These are phyloP conservation scores for Chrysoporthe cubensis DNA, from an alignment of 2,329 filamentous ascomycete genomes.

Conservation along the genomic window DNA sequence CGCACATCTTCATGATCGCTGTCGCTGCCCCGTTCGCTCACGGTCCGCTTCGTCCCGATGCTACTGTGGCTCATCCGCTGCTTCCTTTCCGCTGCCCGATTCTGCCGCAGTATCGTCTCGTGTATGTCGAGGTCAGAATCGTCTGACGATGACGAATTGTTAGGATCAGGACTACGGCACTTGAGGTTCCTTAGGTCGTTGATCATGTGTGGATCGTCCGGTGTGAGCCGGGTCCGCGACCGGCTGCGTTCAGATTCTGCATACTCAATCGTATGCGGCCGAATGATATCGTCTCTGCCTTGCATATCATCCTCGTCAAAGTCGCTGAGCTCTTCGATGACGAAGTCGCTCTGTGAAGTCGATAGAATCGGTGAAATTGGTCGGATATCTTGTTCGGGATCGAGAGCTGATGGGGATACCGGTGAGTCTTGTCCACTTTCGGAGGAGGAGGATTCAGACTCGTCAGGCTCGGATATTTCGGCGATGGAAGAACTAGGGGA, in stretches of 20 bases:
- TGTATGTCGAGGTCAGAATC: conserved; percentile 43
- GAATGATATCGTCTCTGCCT: conserved; percentile 47
- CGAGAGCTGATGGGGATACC: conserved; percentile 27
- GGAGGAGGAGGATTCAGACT: conserved; percentile 33
- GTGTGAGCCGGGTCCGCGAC: conserved; percentile 41
- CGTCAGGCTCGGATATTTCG: conserved; percentile 33
- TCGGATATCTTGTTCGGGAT: neutral
- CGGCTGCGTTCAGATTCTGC: conserved; percentile 39
- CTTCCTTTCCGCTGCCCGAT: conserved; percentile 48
- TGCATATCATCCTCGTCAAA: conserved; percentile 49
- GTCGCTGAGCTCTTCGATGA: conserved; percentile 50
- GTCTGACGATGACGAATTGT: conserved; percentile 39
- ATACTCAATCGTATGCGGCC: conserved; percentile 52
- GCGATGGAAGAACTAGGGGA: conserved; percentile 41
- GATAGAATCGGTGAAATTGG: conserved; percentile 21
- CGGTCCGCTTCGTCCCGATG: conserved; percentile 55
- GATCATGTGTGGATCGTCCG: conserved; percentile 50
- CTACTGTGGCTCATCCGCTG: conserved; percentile 56
- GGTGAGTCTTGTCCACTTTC: conserved; percentile 32
- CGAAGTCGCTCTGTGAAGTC: conserved; percentile 37
- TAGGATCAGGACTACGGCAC: conserved; percentile 44
- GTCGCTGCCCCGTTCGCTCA: conserved; percentile 56
- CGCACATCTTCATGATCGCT: conserved; percentile 48
- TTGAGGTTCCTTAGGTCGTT: conserved; percentile 50
- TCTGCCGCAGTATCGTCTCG: conserved; percentile 43